Conservation (phyloP, 2,329 filamentous ascomycete genomes). For the Colletotrichum lindemuthianum region DNA sequence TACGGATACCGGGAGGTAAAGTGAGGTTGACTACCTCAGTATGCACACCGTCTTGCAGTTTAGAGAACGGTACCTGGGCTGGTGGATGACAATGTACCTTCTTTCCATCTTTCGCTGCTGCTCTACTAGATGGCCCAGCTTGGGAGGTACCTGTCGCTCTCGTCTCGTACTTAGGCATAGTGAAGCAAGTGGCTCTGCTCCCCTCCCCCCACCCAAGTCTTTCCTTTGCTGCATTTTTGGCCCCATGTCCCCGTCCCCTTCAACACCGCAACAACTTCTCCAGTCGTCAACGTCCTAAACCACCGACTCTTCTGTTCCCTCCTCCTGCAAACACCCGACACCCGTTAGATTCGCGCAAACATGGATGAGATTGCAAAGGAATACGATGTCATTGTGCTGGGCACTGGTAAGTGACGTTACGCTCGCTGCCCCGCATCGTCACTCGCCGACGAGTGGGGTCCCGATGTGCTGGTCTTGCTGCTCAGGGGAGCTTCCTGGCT, state of each 20-base stretch:
- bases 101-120: not conserved
- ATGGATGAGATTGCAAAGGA: constrained; percentile 99
- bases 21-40: too few relatives aligned
- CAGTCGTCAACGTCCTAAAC: constrained; percentile 19
- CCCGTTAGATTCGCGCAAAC: constrained; percentile 45
- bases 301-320: constrained; percentile 24
- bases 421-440: constrained; percentile 41
- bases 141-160: too few relatives aligned
- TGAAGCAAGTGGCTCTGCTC: constrained; percentile 29
- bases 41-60: too few relatives aligned
- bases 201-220: constrained; percentile 16
- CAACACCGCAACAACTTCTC: constrained; percentile 35
- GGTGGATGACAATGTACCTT: too few relatives aligned
- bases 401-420: constrained; percentile 78
- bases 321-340: constrained; percentile 24
- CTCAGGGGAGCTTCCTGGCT: constrained; percentile 39
- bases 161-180: too few relatives aligned
- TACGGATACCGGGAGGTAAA: too few relatives aligned
- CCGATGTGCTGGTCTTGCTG: constrained; percentile 21
- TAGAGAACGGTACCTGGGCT: too few relatives aligned
- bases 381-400: constrained; percentile 98
- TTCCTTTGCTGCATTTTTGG: constrained; percentile 34
- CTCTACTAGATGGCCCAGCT: constrained; percentile 1
- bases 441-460: constrained; percentile 35
- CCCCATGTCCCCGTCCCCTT: constrained; percentile 33